Evolutionary conservation across 2,329 filamentous ascomycete genomes (phyloP), one percentile per base, ranked within the genome.

Genomic region (Aspergillus pseudoglaucus): DNA sequence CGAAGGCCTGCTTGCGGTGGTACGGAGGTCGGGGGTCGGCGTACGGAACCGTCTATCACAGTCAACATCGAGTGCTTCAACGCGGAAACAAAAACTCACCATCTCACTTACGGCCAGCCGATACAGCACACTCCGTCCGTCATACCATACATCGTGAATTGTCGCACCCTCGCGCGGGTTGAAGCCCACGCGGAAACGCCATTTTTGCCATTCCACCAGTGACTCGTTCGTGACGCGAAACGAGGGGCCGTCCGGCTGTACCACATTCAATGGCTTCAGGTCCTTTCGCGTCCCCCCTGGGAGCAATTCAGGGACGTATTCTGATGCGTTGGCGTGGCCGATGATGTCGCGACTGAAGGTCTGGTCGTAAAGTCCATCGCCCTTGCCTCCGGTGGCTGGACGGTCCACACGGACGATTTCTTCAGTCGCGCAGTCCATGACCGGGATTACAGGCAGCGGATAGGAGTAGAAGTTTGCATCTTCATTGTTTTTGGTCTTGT

Each of bases 1-100:
- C 84, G 56, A 88, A 87, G 0, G 84, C 84, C 46, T 83, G 80
- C 62, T 88, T 88, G 38, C 83, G 76, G 45, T 84, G 81, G 60
- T 80, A 87, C 0, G 83, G 84, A 0, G 75, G 69, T 1, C 84
- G 76, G 1, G 81, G 81, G 56, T 87, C 84, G 3, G 73, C 82
- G 54, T 87, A 88, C 0, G 82, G 82, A 0, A 86, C 82, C 1
- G 63, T 66, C 63, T 62, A 17, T 10, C 2, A 1, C 1, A 25
- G 37, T 54, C 20, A 55, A 47, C 12, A 3, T 27, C 39, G 22
- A 22, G 9, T 25, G 12, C n/a, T 17, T 8, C 14, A 7, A 8
- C 17, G 2, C 3, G 4, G 5, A 9, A 18, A 2, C n/a, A 6
- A 33, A n/a, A 6, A 48, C 53, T 47, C 38, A 79, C 79, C 79